Conservation (phyloP, 2,329 filamentous ascomycete species). For the Venturia pyrina region DNA sequence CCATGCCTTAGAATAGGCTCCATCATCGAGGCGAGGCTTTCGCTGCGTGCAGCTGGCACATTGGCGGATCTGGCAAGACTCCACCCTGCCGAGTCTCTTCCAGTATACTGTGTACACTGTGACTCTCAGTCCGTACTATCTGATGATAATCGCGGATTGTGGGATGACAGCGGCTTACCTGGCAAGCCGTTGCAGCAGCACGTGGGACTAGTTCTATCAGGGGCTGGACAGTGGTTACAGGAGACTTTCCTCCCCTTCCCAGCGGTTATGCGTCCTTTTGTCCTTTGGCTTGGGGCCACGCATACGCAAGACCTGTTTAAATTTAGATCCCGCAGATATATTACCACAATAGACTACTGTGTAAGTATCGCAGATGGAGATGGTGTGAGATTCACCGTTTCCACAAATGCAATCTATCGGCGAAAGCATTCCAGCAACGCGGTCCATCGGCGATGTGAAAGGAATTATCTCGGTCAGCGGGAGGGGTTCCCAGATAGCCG, state of each 20-base stretch:
- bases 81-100: neutral
- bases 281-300: too few relatives aligned
- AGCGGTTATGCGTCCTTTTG: neutral
- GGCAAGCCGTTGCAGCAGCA: neutral
- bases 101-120: too few relatives aligned
- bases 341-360: neutral
- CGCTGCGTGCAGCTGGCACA: neutral
- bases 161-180: neutral
- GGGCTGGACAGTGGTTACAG: too few relatives aligned
- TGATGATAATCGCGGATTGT: neutral
- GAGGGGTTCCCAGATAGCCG: neutral
- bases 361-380: neutral
- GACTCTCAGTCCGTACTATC: too few relatives aligned
- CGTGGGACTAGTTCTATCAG: neutral
- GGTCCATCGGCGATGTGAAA: neutral
- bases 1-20: too few relatives aligned
- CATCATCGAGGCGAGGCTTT: neutral
- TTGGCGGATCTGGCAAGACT: neutral
- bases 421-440: neutral
- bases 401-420: neutral
- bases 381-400: too few relatives aligned
- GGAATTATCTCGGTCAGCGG: neutral
- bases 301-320: too few relatives aligned
- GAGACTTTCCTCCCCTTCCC: too few relatives aligned
- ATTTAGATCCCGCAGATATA: neutral